These are phyloP conservation scores for Diplodia corticola DNA, from an alignment of 2,329 filamentous ascomycete genomes.

Conservation along the genomic window DNA sequence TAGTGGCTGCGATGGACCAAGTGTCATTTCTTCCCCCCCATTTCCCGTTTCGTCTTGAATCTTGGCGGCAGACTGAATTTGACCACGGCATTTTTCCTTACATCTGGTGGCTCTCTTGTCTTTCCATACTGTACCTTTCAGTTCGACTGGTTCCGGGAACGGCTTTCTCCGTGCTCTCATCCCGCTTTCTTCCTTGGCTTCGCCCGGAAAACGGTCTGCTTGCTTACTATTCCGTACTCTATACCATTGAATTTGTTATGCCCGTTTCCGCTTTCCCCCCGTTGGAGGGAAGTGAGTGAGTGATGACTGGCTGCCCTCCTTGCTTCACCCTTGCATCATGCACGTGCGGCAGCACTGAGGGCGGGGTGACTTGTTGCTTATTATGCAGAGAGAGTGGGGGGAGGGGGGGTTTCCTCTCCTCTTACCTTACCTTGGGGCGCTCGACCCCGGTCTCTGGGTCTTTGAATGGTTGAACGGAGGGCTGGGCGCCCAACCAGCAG, in stretches of 20 bases:
- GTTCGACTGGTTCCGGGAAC: neutral
- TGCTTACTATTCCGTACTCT: neutral
- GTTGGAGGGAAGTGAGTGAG: neutral
- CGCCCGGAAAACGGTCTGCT: neutral
- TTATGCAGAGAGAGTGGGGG: neutral
- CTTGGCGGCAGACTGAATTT: neutral
- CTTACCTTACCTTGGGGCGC: neutral
- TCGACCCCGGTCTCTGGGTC: neutral
- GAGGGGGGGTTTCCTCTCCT: neutral
- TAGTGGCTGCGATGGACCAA: neutral
- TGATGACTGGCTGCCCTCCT: neutral
- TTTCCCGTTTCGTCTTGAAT: neutral
- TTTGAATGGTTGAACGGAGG: neutral
- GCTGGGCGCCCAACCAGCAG: neutral
- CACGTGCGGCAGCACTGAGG: neutral
- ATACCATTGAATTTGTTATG: conserved; percentile 1
- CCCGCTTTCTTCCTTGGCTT: neutral
- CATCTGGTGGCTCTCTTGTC: neutral
- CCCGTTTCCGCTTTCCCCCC: neutral
- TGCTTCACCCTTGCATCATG: neutral
- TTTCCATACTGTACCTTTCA: neutral
- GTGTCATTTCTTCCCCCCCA: neutral
- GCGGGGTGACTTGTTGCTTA: neutral
- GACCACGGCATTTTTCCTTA: neutral
- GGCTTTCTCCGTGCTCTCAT: neutral